Percentiles rank a stretch among this genome's conserved stretches.
Evolutionary conservation across 2,329 filamentous ascomycete species (phyloP).

Genomic region (Balansia obtecta): DNA sequence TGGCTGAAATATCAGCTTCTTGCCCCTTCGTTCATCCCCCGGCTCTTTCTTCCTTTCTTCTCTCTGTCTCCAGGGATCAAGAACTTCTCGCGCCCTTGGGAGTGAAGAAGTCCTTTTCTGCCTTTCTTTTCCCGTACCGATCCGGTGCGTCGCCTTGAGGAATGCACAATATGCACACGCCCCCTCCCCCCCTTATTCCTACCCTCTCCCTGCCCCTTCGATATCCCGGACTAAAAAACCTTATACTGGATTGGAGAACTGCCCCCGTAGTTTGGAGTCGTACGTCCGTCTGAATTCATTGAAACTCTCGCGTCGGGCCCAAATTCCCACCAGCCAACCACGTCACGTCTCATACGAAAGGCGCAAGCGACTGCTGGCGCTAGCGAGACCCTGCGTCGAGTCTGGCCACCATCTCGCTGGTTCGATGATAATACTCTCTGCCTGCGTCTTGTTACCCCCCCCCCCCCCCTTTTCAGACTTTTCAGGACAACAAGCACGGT

Average conservation of each 20-base stretch:
- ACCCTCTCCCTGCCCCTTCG: neutral
- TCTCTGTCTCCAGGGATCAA: too few relatives aligned
- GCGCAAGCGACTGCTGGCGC: neutral
- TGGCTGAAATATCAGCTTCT: too few relatives aligned
- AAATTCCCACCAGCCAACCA: neutral
- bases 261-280: neutral
- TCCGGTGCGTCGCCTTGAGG: too few relatives aligned
- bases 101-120: too few relatives aligned
- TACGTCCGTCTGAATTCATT: conserved; percentile 2
- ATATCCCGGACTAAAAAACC: neutral
- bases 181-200: too few relatives aligned
- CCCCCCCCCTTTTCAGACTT: neutral
- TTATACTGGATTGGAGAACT: neutral
- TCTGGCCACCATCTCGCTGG: neutral
- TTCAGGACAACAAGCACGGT: too few relatives aligned
- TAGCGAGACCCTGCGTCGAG: conserved; percentile 3
- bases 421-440: neutral
- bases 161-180: too few relatives aligned
- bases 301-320: neutral
- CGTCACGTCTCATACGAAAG: neutral
- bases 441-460: neutral
- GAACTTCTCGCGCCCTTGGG: too few relatives aligned
- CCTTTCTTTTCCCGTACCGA: too few relatives aligned
- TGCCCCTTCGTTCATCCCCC: too few relatives aligned
- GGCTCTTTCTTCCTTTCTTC: too few relatives aligned